Evolutionary conservation across 352 stramenopile genomes (phyloP).

Genomic region (Aphanomyces euteiches): DNA sequence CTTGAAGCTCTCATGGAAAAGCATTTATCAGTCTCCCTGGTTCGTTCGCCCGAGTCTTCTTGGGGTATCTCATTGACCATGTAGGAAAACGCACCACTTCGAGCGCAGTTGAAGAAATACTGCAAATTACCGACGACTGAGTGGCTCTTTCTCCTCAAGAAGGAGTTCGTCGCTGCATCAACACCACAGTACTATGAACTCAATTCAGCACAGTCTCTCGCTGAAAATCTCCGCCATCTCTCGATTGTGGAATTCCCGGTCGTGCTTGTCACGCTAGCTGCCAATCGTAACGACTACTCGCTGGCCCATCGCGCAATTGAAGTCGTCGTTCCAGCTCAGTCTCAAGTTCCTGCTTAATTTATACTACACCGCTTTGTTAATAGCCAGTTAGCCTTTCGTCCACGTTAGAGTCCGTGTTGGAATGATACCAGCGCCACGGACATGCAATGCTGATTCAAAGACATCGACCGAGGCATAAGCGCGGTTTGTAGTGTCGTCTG

Average conservation of each 20-base stretch:
- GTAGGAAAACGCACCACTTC: conserved; percentile 65
- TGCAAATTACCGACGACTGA: neutral
- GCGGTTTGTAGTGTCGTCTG: conserved; percentile 42
- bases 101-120: conserved; percentile 70
- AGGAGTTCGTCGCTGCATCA: conserved; percentile 69
- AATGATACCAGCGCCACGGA: conserved; percentile 60
- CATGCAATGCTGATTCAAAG: conserved; percentile 46
- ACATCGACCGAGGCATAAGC: conserved; percentile 67
- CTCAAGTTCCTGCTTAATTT: too few species aligned
- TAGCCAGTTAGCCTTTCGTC: conserved; percentile 37
- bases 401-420: conserved; percentile 45
- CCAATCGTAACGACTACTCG: conserved; percentile 51
- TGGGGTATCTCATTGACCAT: too few species aligned
- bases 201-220: conserved; percentile 54
- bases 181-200: conserved; percentile 70
- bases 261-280: conserved; percentile 49
- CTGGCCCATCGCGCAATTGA: conserved; percentile 69
- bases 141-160: conserved; percentile 53
- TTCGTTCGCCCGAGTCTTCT: conserved; percentile 34
- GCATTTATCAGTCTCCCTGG: conserved; percentile 55
- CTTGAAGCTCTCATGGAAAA: conserved; percentile 54
- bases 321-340: neutral
- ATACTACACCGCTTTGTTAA: too few species aligned
- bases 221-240: conserved; percentile 74
- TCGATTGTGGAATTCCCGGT: conserved; percentile 76